Base-by-base conservation (phyloP, 2,329 filamentous ascomycete species). In the Claviceps arundinis region DNA sequence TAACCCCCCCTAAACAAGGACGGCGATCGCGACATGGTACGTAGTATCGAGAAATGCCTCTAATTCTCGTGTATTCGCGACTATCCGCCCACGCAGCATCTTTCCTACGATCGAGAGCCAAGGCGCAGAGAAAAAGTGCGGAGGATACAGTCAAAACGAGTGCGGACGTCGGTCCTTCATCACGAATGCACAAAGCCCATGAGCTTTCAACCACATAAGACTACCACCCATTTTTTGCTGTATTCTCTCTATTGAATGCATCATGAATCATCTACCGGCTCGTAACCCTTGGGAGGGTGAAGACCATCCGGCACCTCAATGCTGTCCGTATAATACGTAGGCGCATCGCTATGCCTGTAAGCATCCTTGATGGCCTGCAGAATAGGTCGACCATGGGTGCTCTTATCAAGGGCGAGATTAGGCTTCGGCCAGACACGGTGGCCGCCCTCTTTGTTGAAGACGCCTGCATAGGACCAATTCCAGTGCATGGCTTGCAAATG, bases 381-480 rank as follows among this genome's bases (percentile, higher is more conserved):
- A n/a, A 75, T 61, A 40, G 54, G 58, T 9, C 67, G 61, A 0
- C 66, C 63, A 6, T 58, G 59, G n/a, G 54, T 57, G 17, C 63
- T 69, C 9, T 65, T 50, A 53, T 63, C 57, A 7, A 64, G 59
- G 5, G 56, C 51, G 30, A 74, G 54, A 62, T 74, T 73, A 6
- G 73, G 73, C 1, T 63, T 65, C 11, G 68, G 66, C 53, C 69
- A 72, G 47, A 58, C 56, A 8, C 58, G 46, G 57, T 67, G 68
- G 38, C 65, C 65, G 2, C 65, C 61, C 0, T 62, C 50, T 7
- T 54, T 59, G 61, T 73, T 74, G 57, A 75, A 70, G 37, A 62
- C 53, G 0, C 78, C 78, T 2, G 75, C 74, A 53, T 80, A 79
- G 7, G 76, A 79, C 48, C 60, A 60, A 62, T 82, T 82, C 57